phyloP scores from a whole-genome alignment of 176 grass and related monocot genomes.

The Oryza glaberrima region DNA sequence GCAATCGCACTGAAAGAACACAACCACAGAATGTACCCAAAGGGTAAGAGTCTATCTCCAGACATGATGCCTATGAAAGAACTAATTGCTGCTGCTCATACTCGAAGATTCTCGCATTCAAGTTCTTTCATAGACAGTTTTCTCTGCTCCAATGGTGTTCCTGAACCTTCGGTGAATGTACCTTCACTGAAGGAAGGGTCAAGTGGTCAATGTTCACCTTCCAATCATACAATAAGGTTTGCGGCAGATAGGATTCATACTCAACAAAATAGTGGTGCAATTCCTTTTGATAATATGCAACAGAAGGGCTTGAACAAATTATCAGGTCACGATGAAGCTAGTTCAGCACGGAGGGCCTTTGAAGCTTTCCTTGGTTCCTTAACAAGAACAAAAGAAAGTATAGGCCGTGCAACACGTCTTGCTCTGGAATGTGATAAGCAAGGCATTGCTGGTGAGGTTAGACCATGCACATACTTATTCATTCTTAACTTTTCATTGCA shows the following conservation, averaged over 20 bases:
- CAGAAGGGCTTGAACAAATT: constrained; percentile 50
- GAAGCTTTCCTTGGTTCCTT: constrained; percentile 80
- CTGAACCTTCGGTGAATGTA: constrained; percentile 49
- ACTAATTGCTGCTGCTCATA: constrained; percentile 72
- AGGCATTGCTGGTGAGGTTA: constrained; percentile 95
- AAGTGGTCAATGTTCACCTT: constrained; percentile 58
- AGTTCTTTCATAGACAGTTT: constrained; percentile 66
- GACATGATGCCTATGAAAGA: constrained; percentile 65
- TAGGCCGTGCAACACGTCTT: constrained; percentile 89
- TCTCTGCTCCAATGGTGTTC: constrained; percentile 55
- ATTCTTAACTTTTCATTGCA: constrained; percentile 34
- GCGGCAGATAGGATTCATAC: constrained; percentile 50
- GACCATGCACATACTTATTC: constrained; percentile 39
- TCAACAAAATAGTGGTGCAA: constrained; percentile 52
- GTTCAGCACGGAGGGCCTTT: constrained; percentile 69
- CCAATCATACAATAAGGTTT: constrained; percentile 44
- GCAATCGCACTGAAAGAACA: constrained; percentile 39
- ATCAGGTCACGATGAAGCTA: constrained; percentile 59
- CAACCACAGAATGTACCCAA: constrained; percentile 40
- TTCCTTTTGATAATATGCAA: constrained; percentile 48
- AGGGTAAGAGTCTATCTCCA: constrained; percentile 60
- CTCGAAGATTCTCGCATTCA: constrained; percentile 56
- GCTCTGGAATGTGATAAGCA: constrained; percentile 95
- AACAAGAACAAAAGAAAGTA: constrained; percentile 94
- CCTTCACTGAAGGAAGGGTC: constrained; percentile 63